phyloP scores from a whole-genome alignment of 257 asterid genomes.

The Dorcoceras hygrometricum region DNA sequence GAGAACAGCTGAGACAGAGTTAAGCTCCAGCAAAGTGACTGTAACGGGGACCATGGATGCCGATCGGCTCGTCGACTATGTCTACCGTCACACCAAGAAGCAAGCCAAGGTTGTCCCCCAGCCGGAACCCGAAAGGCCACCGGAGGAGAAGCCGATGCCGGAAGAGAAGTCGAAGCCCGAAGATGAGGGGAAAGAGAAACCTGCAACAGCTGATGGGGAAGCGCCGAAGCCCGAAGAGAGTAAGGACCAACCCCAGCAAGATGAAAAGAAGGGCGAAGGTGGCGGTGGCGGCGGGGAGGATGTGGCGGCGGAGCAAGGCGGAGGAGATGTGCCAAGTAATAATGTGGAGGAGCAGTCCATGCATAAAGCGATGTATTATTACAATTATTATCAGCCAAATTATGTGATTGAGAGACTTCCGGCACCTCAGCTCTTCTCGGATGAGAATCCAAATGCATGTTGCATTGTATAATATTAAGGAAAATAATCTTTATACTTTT shows the following conservation, averaged over 20 bases:
- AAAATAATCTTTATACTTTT: not conserved
- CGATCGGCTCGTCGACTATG: slow-evolving; percentile 67
- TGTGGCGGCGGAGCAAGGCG: slow-evolving; percentile 28
- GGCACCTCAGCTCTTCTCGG: slow-evolving; percentile 83
- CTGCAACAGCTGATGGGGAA: slow-evolving; percentile 15
- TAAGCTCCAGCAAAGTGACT: slow-evolving; percentile 59
- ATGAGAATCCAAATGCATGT: slow-evolving; percentile 93
- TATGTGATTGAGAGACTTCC: slow-evolving; percentile 69
- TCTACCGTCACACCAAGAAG: slow-evolving; percentile 70
- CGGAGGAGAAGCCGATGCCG: slow-evolving; percentile 24
- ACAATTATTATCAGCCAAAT: slow-evolving; percentile 48
- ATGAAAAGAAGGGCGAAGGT: slow-evolving; percentile 31
- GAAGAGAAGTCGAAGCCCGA: slow-evolving; percentile 33
- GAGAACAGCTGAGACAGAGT: slow-evolving; percentile 65
- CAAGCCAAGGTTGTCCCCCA: slow-evolving; percentile 77
- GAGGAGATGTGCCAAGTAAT: slow-evolving; percentile 5
- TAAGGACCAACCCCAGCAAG: slow-evolving; percentile 28
- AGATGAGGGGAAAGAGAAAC: slow-evolving; percentile 31
- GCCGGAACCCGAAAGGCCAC: slow-evolving; percentile 47
- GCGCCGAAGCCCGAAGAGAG: slow-evolving; percentile 50
- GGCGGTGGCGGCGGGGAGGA: slow-evolving; percentile 24
- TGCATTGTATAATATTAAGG: slow-evolving; percentile 41
- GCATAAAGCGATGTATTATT: slow-evolving; percentile 44
- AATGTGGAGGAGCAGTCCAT: slow-evolving; percentile 28
- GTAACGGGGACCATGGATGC: slow-evolving; percentile 84